These are phyloP conservation scores for Coniella vitis DNA, from an alignment of 2,329 filamentous ascomycete genomes.

Conservation along the genomic window DNA sequence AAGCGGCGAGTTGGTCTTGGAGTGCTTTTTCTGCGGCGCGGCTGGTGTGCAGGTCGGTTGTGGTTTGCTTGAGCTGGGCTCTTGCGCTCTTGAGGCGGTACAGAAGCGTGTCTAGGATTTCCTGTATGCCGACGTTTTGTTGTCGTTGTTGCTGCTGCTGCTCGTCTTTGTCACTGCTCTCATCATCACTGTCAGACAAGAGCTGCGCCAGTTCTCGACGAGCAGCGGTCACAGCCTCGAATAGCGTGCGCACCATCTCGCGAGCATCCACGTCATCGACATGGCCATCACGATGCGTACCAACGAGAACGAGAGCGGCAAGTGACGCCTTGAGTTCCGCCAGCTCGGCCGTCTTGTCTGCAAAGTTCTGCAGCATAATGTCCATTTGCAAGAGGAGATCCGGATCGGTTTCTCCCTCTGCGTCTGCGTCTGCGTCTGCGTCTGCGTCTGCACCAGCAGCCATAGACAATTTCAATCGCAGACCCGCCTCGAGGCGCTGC, in stretches of 20 bases:
- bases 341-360: constrained; percentile 9
- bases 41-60: not conserved
- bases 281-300: no score
- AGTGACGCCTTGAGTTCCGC: constrained; percentile 1
- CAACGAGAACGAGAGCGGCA: not conserved
- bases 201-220: constrained; percentile 1
- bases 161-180: no score
- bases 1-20: not conserved
- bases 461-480: constrained; percentile 1
- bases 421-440: not conserved
- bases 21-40: no score
- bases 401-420: not conserved
- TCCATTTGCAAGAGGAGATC: constrained; percentile 13
- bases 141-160: no score
- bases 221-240: constrained; percentile 3
- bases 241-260: not conserved
- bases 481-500: not conserved
- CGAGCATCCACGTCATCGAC: not conserved
- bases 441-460: not conserved
- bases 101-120: not conserved
- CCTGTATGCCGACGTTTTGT: not conserved
- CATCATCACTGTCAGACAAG: not conserved
- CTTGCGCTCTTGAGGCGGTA: constrained; percentile 1
- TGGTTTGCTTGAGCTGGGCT: not conserved
- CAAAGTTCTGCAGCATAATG: constrained; percentile 13